Evolutionary conservation across 208 protist species (phyloP).

Genomic region (Endotrypanum monterogeii): DNA sequence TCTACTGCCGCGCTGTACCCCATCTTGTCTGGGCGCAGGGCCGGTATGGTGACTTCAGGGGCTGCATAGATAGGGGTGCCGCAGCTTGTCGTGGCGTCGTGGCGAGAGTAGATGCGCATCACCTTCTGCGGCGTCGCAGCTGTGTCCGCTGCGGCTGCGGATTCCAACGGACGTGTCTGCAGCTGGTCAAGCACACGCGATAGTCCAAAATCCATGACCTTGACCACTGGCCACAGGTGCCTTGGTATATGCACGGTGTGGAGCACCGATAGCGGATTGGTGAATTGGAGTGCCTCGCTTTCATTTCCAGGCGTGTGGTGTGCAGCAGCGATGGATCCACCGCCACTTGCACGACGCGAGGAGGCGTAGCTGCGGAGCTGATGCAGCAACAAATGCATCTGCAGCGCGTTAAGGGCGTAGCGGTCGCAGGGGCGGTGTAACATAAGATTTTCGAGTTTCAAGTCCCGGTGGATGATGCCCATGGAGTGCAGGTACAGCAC

Average conservation of each 20-base stretch:
- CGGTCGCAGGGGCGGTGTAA: conserved; percentile 77
- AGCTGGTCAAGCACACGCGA: conserved; percentile 44
- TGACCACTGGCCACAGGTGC: conserved; percentile 55
- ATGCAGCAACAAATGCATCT: conserved; percentile 46
- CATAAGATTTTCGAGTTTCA: conserved; percentile 99
- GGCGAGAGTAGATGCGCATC: conserved; percentile 33
- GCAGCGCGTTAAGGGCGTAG: conserved; percentile 36
- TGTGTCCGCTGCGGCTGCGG: neutral
- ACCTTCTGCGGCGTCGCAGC: conserved; percentile 19
- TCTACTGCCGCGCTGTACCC: conserved; percentile 76
- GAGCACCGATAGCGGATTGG: conserved; percentile 53
- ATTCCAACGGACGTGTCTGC: conserved; percentile 15
- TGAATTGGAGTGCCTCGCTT: conserved; percentile 16
- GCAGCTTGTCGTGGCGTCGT: conserved; percentile 65
- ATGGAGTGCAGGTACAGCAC: conserved; percentile 90
- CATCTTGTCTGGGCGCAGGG: conserved; percentile 31
- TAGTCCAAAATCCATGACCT: conserved; percentile 80
- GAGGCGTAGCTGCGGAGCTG: conserved; percentile 23
- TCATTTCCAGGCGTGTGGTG: neutral
- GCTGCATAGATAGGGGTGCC: conserved; percentile 76
- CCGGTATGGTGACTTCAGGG: conserved; percentile 49
- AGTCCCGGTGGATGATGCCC: conserved; percentile 98
- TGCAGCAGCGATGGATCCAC: neutral
- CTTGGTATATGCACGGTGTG: conserved; percentile 53
- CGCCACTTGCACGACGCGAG: neutral